These are phyloP conservation scores for Yarrowia galli DNA, from an alignment of 1,139 yeast genomes.

Conservation along the genomic window DNA sequence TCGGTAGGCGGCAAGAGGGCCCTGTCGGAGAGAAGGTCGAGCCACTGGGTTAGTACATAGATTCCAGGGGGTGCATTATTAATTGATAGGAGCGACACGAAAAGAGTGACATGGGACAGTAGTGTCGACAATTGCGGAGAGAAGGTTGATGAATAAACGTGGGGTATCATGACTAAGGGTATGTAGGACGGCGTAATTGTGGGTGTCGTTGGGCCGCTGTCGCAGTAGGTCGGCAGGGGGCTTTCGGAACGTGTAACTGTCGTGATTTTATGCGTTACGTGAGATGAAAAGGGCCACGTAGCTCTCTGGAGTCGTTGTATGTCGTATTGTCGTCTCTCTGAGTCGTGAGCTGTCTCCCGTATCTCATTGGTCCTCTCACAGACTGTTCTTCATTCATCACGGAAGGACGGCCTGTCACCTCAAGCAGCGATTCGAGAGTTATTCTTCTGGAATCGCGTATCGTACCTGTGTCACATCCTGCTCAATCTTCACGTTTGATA, in stretches of 20 bases:
- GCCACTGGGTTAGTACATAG: constrained; percentile 29
- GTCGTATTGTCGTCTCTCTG: not conserved
- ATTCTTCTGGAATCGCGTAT: not conserved
- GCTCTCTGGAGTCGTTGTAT: not conserved
- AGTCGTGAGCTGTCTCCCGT: not conserved
- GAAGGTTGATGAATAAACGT: not conserved
- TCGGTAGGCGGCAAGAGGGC: constrained; percentile 47
- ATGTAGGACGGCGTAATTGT: not conserved
- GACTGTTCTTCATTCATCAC: not conserved
- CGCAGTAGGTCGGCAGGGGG: not conserved
- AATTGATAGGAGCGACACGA: not conserved
- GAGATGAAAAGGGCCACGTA: not conserved
- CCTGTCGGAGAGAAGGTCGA: constrained; percentile 33
- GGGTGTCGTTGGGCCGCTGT: not conserved
- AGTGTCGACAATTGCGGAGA: not conserved
- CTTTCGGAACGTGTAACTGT: not conserved
- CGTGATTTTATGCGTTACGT: not conserved
- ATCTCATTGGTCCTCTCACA: not conserved
- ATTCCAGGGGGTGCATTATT: not conserved
- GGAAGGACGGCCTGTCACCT: not conserved
- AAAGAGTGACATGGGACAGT: not conserved
- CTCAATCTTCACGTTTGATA: not conserved
- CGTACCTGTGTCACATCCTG: not conserved
- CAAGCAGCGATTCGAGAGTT: too few species aligned
- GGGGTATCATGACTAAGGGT: not conserved